These are phyloP conservation scores for Antitrichia curtipendula DNA, from an alignment of 225 moss, liverwort and hornwort genomes.

Conservation along the genomic window DNA sequence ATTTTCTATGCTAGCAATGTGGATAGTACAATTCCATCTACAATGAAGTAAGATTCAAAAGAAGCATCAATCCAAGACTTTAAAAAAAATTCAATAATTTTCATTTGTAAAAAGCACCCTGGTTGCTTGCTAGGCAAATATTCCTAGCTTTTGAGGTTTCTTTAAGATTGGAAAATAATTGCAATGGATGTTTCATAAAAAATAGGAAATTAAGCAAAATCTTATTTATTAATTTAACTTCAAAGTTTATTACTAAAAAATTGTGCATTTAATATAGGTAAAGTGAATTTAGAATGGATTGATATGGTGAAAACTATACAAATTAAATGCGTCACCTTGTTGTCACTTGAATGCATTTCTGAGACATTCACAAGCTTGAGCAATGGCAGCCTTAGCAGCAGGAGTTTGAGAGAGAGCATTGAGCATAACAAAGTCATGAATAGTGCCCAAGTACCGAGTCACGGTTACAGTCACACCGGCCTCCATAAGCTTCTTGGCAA, in stretches of 20 bases:
- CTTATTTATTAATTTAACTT: neutral
- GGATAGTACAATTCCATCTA: neutral
- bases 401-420: conserved; percentile 29
- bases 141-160: neutral
- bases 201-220: rapidly evolving
- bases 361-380: conserved; percentile 24
- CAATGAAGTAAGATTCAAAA: neutral
- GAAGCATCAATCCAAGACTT: neutral
- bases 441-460: conserved; percentile 13
- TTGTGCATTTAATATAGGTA: neutral
- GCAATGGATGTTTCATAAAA: neutral
- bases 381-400: conserved; percentile 7
- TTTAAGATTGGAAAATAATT: neutral
- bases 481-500: conserved; percentile 18
- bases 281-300: neutral
- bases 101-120: too few species aligned
- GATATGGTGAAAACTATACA: neutral
- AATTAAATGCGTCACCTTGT: neutral
- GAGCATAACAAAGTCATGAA: conserved; percentile 38
- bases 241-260: too few species aligned
- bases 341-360: conserved; percentile 9
- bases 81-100: neutral
- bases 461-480: conserved; percentile 1
- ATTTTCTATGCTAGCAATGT: neutral
- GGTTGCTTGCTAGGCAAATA: rapidly evolving